phyloP scores from a whole-genome alignment of 305 asterid species.

The Fraxinus angustifolia region DNA sequence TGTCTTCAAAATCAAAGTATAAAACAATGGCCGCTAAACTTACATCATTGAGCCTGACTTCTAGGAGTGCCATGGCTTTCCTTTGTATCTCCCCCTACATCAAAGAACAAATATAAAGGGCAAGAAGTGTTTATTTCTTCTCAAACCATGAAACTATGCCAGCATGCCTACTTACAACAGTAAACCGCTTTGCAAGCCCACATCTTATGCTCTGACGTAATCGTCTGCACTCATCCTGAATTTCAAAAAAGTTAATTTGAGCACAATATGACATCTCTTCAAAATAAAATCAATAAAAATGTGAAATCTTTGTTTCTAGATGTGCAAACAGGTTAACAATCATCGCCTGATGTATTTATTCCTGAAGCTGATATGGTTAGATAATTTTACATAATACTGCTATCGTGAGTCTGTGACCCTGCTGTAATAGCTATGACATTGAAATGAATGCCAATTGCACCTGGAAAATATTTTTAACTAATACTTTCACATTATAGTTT shows the following conservation, averaged over 20 bases:
- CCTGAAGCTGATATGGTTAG: background rate
- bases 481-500: background rate
- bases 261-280: background rate
- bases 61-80: slow-evolving; percentile 69
- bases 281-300: background rate
- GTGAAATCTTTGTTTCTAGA: background rate
- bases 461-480: background rate
- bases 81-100: slow-evolving; percentile 74
- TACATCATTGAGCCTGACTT: slow-evolving; percentile 63
- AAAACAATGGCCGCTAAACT: slow-evolving; percentile 29
- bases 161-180: slow-evolving; percentile 65
- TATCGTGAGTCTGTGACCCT: background rate
- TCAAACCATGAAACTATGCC: slow-evolving; percentile 15
- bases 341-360: background rate
- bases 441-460: background rate
- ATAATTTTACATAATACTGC: background rate
- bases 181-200: slow-evolving; percentile 64
- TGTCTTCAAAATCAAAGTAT: background rate
- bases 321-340: background rate
- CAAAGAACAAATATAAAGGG: slow-evolving; percentile 19
- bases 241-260: slow-evolving; percentile 20
- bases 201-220: slow-evolving; percentile 80
- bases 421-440: background rate
- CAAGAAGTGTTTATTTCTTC: slow-evolving; percentile 14
- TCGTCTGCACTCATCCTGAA: slow-evolving; percentile 82